Evolutionary conservation across 345 rosid species (phyloP).

Genomic region (Limnanthes douglasii): DNA sequence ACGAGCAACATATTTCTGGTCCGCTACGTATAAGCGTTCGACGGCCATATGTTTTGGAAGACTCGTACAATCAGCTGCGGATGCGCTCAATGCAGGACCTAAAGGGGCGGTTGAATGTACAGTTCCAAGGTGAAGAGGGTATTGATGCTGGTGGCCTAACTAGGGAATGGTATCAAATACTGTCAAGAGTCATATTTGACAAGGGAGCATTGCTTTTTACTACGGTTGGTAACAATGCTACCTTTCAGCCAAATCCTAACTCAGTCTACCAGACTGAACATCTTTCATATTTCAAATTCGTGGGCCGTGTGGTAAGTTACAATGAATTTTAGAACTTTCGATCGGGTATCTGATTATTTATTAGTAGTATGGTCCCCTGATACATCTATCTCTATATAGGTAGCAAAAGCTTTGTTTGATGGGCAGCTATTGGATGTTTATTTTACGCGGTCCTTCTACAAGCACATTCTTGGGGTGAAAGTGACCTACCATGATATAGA

Average conservation of each 20-base stretch:
- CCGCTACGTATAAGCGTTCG: conserved; percentile 84
- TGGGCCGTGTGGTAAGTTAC: conserved; percentile 78
- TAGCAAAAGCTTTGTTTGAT: conserved; percentile 88
- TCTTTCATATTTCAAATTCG: conserved; percentile 91
- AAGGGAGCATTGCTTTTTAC: conserved; percentile 92
- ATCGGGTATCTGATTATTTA: not conserved
- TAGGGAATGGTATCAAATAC: conserved; percentile 93
- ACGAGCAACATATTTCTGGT: conserved; percentile 81
- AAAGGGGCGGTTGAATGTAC: conserved; percentile 85
- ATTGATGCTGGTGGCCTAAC: conserved; percentile 99
- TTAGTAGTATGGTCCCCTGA: conserved; percentile 6
- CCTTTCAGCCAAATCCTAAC: conserved; percentile 97
- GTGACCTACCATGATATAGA: conserved; percentile 98
- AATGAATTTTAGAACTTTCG: conserved; percentile 5
- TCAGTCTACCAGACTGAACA: conserved; percentile 96
- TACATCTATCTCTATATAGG: conserved; percentile 31
- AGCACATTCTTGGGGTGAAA: conserved; percentile 89
- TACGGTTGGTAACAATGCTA: conserved; percentile 82
- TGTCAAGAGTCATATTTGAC: conserved; percentile 92
- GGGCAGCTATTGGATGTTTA: conserved; percentile 97
- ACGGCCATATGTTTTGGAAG: conserved; percentile 91
- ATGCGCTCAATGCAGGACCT: conserved; percentile 85
- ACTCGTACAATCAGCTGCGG: conserved; percentile 91
- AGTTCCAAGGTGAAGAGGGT: conserved; percentile 98
- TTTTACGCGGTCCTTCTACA: conserved; percentile 90